phyloP scores from a whole-genome alignment of 768 basidiomycete species.

The Boletus subcaerulescens region DNA sequence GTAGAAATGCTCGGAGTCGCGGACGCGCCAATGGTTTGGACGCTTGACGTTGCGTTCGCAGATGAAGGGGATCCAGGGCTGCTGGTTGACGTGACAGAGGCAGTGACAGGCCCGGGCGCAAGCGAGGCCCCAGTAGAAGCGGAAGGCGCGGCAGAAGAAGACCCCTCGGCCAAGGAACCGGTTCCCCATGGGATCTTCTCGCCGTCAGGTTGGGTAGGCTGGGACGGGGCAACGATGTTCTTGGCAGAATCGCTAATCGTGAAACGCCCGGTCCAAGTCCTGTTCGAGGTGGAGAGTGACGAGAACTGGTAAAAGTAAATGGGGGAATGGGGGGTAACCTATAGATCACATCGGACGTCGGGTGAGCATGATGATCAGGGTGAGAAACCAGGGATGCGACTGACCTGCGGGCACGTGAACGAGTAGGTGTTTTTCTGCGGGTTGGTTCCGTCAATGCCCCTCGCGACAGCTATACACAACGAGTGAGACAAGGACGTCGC shows the following conservation, averaged over 20 bases:
- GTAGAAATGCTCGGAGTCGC: background rate
- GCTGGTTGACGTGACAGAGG: too few species aligned
- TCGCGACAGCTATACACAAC: conserved; percentile 52
- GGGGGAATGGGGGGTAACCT: conserved; percentile 62
- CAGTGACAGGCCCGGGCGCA: too few species aligned
- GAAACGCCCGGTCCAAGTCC: conserved; percentile 75
- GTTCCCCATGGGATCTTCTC: conserved; percentile 60
- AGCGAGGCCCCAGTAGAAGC: background rate
- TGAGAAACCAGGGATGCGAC: conserved; percentile 12
- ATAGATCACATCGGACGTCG: background rate
- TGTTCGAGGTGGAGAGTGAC: conserved; percentile 36
- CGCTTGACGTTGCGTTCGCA: background rate
- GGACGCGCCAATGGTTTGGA: background rate
- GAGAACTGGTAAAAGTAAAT: conserved; percentile 85
- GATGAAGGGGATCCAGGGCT: background rate
- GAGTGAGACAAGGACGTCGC: background rate
- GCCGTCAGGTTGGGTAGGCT: conserved; percentile 52
- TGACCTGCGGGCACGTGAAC: conserved; percentile 66
- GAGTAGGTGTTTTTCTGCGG: conserved; percentile 41
- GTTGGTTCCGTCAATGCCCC: conserved; percentile 57
- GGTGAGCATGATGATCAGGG: background rate
- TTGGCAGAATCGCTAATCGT: conserved; percentile 57
- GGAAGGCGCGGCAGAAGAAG: conserved; percentile 17
- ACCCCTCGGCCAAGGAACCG: conserved; percentile 50
- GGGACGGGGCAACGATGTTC: conserved; percentile 44